Evolutionary conservation across 768 basidiomycete genomes (phyloP).

Genomic region (Hydnomerulius pinastri): DNA sequence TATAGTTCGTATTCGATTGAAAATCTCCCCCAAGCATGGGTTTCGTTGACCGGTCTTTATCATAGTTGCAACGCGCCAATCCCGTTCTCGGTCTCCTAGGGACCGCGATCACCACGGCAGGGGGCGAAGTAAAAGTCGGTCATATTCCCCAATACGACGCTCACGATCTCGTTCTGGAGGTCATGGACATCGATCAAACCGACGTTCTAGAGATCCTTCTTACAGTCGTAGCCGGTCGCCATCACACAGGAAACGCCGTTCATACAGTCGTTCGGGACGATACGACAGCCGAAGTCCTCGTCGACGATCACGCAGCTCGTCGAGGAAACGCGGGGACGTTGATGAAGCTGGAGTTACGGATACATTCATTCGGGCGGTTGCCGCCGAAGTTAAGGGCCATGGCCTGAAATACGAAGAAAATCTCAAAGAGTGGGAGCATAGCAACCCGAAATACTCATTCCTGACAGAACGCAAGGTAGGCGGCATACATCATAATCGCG

Average conservation of each 20-base stretch:
- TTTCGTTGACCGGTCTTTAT: not conserved
- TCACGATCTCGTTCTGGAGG: conserved; percentile 37
- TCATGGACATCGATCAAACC: conserved; percentile 24
- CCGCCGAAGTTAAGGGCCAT: conserved; percentile 80
- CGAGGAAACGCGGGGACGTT: conserved; percentile 50
- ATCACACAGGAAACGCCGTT: conserved; percentile 43
- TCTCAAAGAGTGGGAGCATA: conserved; percentile 72
- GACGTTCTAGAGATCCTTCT: conserved; percentile 28
- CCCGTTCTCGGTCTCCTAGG: conserved; percentile 38
- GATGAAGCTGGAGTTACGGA: conserved; percentile 68
- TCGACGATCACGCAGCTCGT: conserved; percentile 36
- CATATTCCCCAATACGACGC: conserved; percentile 22
- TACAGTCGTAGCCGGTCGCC: conserved; percentile 37
- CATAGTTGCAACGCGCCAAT: conserved; percentile 26
- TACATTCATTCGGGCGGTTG: conserved; percentile 84
- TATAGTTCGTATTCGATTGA: conserved; percentile 58
- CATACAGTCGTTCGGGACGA: conserved; percentile 51
- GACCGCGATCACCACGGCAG: conserved; percentile 26
- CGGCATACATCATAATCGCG: conserved; percentile 3
- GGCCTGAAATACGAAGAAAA: conserved; percentile 74
- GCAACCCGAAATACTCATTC: conserved; percentile 84
- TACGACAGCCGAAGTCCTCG: conserved; percentile 50
- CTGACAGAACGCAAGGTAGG: conserved; percentile 57
- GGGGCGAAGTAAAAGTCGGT: conserved; percentile 28
- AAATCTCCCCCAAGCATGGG: not conserved